Evolutionary conservation across 495 filamentous ascomycete species (phyloP).

Genomic region (Neurospora sp.): DNA sequence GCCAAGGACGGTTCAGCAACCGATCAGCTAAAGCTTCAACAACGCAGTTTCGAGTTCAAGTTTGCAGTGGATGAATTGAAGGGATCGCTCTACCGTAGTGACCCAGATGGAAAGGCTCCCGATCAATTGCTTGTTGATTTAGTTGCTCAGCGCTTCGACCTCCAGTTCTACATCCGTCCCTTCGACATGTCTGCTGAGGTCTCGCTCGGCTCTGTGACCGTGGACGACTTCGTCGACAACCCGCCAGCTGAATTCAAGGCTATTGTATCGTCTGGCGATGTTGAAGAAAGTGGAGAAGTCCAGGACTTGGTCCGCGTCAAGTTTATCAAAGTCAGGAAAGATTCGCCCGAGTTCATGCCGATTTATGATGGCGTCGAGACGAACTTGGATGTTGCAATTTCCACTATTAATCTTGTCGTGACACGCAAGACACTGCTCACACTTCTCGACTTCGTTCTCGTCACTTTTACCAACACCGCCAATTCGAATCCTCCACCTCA

Average conservation of each 20-base stretch:
- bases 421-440: constrained; percentile 89
- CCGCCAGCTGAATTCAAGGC: constrained; percentile 90
- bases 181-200: constrained; percentile 91
- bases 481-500: constrained; percentile 22
- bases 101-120: constrained; percentile 62
- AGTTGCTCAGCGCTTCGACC: constrained; percentile 77
- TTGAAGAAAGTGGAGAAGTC: constrained; percentile 51
- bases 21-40: constrained; percentile 61
- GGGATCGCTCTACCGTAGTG: constrained; percentile 80
- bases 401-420: constrained; percentile 91
- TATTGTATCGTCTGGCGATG: constrained; percentile 82
- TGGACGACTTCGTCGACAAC: constrained; percentile 90
- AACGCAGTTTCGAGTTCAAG: constrained; percentile 87
- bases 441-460: constrained; percentile 88
- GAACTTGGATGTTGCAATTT: constrained; percentile 83
- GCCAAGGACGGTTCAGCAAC: constrained; percentile 47
- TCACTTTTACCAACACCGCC: constrained; percentile 74
- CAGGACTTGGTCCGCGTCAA: constrained; percentile 82
- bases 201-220: constrained; percentile 70
- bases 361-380: constrained; percentile 88
- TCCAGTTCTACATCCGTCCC: constrained; percentile 78
- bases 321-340: constrained; percentile 76
- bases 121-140: constrained; percentile 84
- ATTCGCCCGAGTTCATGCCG: constrained; percentile 86
- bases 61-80: constrained; percentile 89